phyloP scores from a whole-genome alignment of 495 filamentous ascomycete genomes.

The Immersiella caudata region DNA sequence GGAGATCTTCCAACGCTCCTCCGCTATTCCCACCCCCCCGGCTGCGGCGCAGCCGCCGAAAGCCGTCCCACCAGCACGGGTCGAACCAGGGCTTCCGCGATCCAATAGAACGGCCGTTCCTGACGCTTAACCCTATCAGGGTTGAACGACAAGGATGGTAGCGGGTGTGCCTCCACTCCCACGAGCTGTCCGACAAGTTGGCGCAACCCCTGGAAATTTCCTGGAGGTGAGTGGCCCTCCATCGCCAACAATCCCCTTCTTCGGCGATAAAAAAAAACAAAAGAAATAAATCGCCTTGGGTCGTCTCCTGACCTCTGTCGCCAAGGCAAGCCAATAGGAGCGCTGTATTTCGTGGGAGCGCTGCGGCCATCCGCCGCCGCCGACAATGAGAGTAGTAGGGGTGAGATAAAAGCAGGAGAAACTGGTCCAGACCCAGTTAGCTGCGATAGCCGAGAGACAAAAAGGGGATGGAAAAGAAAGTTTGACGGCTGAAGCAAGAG shows the following conservation, averaged over 20 bases:
- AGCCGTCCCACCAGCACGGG: slow-evolving; percentile 39
- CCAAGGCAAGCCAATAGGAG: neutral
- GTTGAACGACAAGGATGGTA: slow-evolving; percentile 1
- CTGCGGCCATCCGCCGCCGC: neutral
- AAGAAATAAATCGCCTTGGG: neutral
- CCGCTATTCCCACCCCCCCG: slow-evolving; percentile 7
- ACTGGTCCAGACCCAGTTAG: neutral
- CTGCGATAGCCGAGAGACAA: slow-evolving; percentile 8
- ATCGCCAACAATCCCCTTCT: slow-evolving; percentile 5
- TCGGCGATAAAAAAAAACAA: slow-evolving; percentile 6
- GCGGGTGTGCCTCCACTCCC: slow-evolving; percentile 18
- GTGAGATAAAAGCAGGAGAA: slow-evolving; percentile 13
- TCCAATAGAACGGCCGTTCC: slow-evolving; percentile 51
- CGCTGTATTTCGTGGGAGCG: neutral
- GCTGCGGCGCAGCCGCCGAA: slow-evolving; percentile 17
- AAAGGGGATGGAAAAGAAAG: neutral
- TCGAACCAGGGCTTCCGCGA: slow-evolving; percentile 45
- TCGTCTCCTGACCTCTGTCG: neutral
- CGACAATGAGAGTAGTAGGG: neutral
- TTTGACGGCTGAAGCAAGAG: neutral
- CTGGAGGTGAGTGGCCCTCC: slow-evolving; percentile 3
- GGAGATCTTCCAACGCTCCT: slow-evolving; percentile 8
- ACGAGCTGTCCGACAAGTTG: slow-evolving; percentile 4
- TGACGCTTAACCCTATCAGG: slow-evolving; percentile 44
- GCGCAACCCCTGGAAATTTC: slow-evolving; percentile 24